Base-by-base conservation (phyloP, 2,329 filamentous ascomycete genomes). In the Phaeosphaeriaceae sp. region DNA sequence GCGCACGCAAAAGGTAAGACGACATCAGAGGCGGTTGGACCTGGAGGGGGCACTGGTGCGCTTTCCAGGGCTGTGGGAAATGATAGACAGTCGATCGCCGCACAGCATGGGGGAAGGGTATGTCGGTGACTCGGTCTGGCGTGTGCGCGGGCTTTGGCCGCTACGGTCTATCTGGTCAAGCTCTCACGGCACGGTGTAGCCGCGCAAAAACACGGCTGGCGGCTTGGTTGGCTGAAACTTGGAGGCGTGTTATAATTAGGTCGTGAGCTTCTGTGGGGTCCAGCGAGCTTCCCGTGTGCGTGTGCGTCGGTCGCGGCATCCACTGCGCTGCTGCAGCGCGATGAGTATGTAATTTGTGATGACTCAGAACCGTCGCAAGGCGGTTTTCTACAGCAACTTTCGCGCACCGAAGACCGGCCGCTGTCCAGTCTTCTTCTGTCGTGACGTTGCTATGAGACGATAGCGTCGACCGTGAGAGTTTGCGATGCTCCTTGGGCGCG, bases 71-170 rank as follows among this genome's bases (percentile, higher is more conserved):
- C 66, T 53, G 48, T 63, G 63, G 65, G 66, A 62, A 58, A 61
- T 66, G 66, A 68, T 68, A 51, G 62, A 56, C 65, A 57, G 66
- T 57, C 61, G 68, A 69, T 69, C 68, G 61, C 61, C 65, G 60
- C 56, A 66, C 61, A 60, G 61, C 46, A 57, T 53, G 45, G 51
- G 27, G 54, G 56, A 53, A 57, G 64, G 60, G 53, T 57, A 58
- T 58, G 54, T 57, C 50, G 54, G 58, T 52, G 44, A 46, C 44
- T 60, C 60, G 54, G 53, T 61, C 36, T 40, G 36, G 55, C 55
- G 60, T 58, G 51, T 36, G 45, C 45, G 48, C 48, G 19, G 45
- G 54, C 42, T 51, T 40, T 58, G 48, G 57, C 58, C 59, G 61
- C 62, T 59, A 63, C 57, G 55, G 51, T 57, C 60, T 53, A 57